phyloP scores from a whole-genome alignment of 768 basidiomycete genomes.

The Amanita inopinata region DNA sequence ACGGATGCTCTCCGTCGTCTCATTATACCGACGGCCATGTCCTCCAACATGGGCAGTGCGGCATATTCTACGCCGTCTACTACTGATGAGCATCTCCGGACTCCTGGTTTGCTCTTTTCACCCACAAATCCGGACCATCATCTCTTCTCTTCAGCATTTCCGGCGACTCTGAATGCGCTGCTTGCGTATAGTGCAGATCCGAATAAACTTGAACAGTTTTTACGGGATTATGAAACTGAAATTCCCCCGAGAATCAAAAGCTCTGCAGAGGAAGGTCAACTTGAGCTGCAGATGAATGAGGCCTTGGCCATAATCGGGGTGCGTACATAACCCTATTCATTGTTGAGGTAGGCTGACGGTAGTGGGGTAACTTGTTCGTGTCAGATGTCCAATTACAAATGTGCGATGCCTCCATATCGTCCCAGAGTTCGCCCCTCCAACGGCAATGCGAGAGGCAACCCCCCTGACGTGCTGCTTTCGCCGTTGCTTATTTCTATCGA shows the following conservation, averaged over 20 bases:
- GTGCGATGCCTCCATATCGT: neutral
- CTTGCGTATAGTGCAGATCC: neutral
- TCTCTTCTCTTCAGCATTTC: neutral
- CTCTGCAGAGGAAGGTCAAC: neutral
- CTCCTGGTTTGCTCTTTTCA: neutral
- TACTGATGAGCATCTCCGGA: neutral
- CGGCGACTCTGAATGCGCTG: neutral
- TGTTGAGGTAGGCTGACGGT: no score
- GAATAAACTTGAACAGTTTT: neutral
- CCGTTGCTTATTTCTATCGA: neutral
- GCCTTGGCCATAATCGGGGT: neutral
- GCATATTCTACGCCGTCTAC: conserved; percentile 4
- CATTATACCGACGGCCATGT: neutral
- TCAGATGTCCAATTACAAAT: no score
- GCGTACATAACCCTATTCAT: no score
- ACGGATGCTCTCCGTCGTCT: neutral
- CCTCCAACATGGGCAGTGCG: neutral
- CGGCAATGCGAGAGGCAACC: neutral
- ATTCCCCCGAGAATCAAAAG: neutral
- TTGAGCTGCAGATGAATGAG: neutral
- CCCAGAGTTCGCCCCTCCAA: neutral
- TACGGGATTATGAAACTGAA: neutral
- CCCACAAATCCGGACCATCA: neutral
- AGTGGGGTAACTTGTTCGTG: no score
- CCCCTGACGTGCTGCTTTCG: neutral